These are phyloP conservation scores for Lactarius hatsudake DNA, from an alignment of 768 basidiomycete genomes.

Conservation along the genomic window DNA sequence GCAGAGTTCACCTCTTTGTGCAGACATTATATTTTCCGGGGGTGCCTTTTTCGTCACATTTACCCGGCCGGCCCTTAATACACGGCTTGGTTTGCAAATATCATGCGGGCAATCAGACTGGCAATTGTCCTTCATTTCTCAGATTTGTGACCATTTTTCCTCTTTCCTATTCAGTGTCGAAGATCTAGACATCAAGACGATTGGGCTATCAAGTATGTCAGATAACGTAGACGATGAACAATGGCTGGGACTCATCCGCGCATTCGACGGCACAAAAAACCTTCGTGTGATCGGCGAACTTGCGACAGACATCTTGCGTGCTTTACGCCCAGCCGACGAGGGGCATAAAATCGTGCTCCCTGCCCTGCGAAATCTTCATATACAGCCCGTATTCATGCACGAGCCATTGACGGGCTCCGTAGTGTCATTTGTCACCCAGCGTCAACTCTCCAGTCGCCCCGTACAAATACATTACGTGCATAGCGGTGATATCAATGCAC, in stretches of 20 bases:
- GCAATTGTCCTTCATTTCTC: background rate
- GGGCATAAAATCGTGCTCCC: background rate
- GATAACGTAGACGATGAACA: background rate
- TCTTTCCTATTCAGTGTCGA: background rate
- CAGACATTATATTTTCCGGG: too few species aligned
- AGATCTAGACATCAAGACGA: background rate
- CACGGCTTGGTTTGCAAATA: background rate
- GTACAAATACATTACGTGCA: background rate
- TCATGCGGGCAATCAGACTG: background rate
- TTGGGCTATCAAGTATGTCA: background rate
- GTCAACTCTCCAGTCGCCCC: background rate
- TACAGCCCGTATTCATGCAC: background rate
- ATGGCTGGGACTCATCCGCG: background rate
- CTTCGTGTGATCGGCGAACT: background rate
- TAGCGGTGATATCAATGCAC: background rate
- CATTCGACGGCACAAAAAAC: background rate
- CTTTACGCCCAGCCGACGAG: background rate
- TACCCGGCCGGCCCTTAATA: background rate
- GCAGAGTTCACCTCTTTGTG: too few species aligned
- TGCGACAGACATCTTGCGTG: background rate
- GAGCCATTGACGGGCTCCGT: background rate
- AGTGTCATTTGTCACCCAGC: background rate
- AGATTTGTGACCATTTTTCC: background rate
- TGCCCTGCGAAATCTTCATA: background rate
- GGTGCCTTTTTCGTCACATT: too few species aligned